Conservation (phyloP, 2,329 filamentous ascomycete genomes). For the Trichoderma atroviride region DNA sequence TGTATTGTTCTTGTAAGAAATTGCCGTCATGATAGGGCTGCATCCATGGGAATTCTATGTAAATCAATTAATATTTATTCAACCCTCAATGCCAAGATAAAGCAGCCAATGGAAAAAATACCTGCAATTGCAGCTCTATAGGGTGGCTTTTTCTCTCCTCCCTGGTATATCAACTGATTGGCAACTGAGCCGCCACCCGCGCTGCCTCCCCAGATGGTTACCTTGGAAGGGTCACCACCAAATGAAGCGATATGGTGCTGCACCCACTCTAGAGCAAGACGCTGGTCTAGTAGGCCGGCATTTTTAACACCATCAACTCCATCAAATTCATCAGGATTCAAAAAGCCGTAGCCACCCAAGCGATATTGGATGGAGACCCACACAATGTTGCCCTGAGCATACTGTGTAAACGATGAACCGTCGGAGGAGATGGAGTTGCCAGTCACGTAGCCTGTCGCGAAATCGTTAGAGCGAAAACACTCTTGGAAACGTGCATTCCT, state of each 20-base stretch:
- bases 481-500: not conserved
- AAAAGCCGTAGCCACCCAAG: not conserved
- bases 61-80: not conserved
- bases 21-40: not conserved
- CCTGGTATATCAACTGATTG: not conserved
- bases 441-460: not conserved
- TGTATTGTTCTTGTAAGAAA: not conserved
- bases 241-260: not conserved
- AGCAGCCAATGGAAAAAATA: not conserved
- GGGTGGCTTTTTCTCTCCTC: not conserved
- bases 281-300: not conserved
- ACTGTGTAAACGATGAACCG: not conserved
- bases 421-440: not conserved
- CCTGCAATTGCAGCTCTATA: not conserved
- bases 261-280: constrained; percentile 1
- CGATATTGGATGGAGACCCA: not conserved
- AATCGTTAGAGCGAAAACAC: not conserved
- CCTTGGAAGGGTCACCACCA: not conserved
- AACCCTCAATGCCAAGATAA: not conserved
- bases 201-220: not conserved
- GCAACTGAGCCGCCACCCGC: not conserved
- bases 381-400: not conserved
- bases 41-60: not conserved
- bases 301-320: not conserved
- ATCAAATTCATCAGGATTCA: not conserved